phyloP scores from a whole-genome alignment of 2,329 filamentous ascomycete species.

The Eurotiales sp. region DNA sequence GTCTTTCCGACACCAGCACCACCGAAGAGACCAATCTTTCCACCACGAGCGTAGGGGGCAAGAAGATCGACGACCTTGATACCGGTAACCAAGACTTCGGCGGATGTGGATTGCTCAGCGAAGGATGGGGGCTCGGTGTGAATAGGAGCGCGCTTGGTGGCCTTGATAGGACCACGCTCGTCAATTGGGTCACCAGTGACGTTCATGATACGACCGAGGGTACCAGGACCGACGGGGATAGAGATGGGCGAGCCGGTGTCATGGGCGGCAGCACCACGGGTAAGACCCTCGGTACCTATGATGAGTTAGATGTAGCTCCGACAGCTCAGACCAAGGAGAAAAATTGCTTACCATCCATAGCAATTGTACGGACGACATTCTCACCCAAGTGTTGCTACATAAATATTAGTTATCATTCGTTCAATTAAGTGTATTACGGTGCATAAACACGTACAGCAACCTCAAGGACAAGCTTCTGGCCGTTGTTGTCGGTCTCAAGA shows the following conservation, averaged over 20 bases:
- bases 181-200: conserved; percentile 99
- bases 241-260: conserved; percentile 95
- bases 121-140: conserved; percentile 92
- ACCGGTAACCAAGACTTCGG: conserved; percentile 96
- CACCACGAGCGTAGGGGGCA: conserved; percentile 99
- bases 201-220: conserved; percentile 99
- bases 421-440: conserved; percentile 4
- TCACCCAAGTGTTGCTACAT: conserved; percentile 96
- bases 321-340: conserved; percentile 8
- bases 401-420: conserved; percentile 10
- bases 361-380: conserved; percentile 99
- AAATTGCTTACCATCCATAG: conserved; percentile 81
- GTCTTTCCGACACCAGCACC: conserved; percentile 99
- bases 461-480: conserved; percentile 92
- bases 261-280: conserved; percentile 77
- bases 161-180: conserved; percentile 97
- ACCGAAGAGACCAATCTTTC: conserved; percentile 99
- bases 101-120: conserved; percentile 90
- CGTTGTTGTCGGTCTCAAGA: conserved; percentile 84
- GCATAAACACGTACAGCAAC: conserved; percentile 79
- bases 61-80: conserved; percentile 99
- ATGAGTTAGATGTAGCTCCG: conserved; percentile 2
- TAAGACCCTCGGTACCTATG: conserved; percentile 96
- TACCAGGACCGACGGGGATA: conserved; percentile 89
- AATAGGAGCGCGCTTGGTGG: conserved; percentile 80